Percentiles rank a stretch among this genome's conserved stretches.
phyloP scores from a whole-genome alignment of 495 filamentous ascomycete species.

The Paragyromitra xinjiangensis region DNA sequence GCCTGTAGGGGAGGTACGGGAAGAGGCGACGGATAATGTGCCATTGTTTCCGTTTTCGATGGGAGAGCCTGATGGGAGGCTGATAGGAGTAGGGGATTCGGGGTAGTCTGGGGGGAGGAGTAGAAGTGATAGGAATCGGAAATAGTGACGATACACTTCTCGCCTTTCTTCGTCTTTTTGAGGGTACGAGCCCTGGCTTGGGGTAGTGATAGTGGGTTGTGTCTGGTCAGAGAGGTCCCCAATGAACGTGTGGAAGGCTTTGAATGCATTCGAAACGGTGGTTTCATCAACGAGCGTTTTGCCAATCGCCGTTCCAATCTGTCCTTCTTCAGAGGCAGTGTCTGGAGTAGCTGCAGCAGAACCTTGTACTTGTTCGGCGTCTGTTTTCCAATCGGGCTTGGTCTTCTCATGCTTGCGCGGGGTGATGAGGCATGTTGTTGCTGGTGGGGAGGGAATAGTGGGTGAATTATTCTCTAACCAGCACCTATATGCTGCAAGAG shows the following conservation, averaged over 20 bases:
- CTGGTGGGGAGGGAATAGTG: conserved; percentile 60
- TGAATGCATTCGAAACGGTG: conserved; percentile 52
- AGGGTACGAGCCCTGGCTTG: conserved; percentile 57
- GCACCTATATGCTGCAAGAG: conserved; percentile 55
- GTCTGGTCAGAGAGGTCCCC: conserved; percentile 27
- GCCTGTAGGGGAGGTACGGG: neutral
- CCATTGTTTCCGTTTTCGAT: neutral
- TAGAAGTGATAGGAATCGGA: conserved; percentile 49
- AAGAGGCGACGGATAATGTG: conserved; percentile 1
- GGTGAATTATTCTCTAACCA: conserved; percentile 56
- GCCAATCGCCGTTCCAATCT: conserved; percentile 48
- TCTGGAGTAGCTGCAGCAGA: conserved; percentile 24
- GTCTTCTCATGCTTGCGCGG: conserved; percentile 42
- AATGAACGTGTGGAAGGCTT: conserved; percentile 51
- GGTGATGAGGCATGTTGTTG: conserved; percentile 59
- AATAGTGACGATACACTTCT: conserved; percentile 54
- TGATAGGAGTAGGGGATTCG: conserved; percentile 32
- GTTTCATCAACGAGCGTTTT: conserved; percentile 49
- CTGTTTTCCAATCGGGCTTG: conserved; percentile 41
- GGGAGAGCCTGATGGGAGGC: conserved; percentile 10
- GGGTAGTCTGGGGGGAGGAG: conserved; percentile 34
- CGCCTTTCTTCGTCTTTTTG: conserved; percentile 46
- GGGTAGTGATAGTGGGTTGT: conserved; percentile 6
- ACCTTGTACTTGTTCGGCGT: conserved; percentile 31
- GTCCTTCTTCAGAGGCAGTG: conserved; percentile 19